Conservation (phyloP, 1,284 basidiomycete species). For the Ustilago tritici region DNA sequence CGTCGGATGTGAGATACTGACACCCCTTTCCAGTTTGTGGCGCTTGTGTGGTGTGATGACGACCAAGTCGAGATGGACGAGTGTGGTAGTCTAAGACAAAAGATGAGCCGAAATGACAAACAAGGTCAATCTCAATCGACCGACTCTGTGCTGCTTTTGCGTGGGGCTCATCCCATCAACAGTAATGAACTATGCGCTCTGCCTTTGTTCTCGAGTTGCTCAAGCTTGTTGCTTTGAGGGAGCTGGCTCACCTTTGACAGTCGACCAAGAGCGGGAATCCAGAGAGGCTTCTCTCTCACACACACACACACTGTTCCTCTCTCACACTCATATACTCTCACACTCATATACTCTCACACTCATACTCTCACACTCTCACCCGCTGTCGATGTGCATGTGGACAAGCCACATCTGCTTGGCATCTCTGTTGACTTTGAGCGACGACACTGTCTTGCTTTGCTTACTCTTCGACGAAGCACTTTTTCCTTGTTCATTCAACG, state of each 20-base stretch:
- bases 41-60: neutral
- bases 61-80: neutral
- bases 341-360: neutral
- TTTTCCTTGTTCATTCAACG: neutral
- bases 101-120: conserved; percentile 4
- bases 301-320: neutral
- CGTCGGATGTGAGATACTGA: too few species aligned
- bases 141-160: neutral
- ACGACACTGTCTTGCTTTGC: conserved; percentile 1
- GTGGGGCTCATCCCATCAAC: neutral
- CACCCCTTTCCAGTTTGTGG: neutral
- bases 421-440: conserved; percentile 15
- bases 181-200: too few species aligned
- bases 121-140: neutral
- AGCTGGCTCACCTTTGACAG: neutral
- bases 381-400: conserved; percentile 1
- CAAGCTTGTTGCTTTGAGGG: neutral
- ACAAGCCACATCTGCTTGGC: conserved; percentile 12
- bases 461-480: neutral
- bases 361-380: neutral
- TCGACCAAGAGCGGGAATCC: neutral
- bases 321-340: too few species aligned
- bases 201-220: conserved; percentile 1
- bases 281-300: neutral
- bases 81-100: neutral